These are phyloP conservation scores for Epichloe glyceriae DNA, from an alignment of 2,329 filamentous ascomycete genomes.

Conservation along the genomic window DNA sequence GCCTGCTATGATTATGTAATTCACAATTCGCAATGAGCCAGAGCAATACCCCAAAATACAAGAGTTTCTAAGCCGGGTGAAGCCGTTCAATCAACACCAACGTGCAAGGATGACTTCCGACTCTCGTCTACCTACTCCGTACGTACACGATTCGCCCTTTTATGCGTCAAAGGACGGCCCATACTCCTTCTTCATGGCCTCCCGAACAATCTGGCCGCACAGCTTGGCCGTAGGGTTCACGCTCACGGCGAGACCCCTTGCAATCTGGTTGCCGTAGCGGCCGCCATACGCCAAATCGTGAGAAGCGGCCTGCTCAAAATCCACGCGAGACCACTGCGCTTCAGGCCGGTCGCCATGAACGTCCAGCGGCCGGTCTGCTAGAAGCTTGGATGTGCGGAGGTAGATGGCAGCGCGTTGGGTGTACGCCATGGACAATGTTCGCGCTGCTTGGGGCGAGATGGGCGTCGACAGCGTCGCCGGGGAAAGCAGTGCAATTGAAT, in stretches of 20 bases:
- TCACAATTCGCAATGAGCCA: neutral
- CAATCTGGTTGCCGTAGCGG: slow-evolving; percentile 52
- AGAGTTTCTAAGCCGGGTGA: too few relatives aligned
- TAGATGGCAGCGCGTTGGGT: slow-evolving; percentile 59
- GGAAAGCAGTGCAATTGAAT: slow-evolving; percentile 44
- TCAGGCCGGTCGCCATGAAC: slow-evolving; percentile 30
- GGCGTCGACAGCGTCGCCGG: slow-evolving; percentile 35
- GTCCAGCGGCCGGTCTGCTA: slow-evolving; percentile 23
- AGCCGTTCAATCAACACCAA: too few relatives aligned
- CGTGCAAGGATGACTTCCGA: neutral
- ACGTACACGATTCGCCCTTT: too few relatives aligned
- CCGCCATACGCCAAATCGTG: slow-evolving; percentile 52
- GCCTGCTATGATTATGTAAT: neutral
- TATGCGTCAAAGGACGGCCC: slow-evolving; percentile 33
- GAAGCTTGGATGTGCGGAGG: slow-evolving; percentile 42
- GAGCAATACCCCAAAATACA: too few relatives aligned
- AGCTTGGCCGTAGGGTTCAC: slow-evolving; percentile 57
- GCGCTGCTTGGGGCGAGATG: slow-evolving; percentile 51
- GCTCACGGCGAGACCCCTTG: slow-evolving; percentile 49
- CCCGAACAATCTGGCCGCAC: slow-evolving; percentile 55
- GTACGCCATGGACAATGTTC: slow-evolving; percentile 54
- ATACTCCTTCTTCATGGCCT: slow-evolving; percentile 58
- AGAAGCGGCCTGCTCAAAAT: slow-evolving; percentile 50
- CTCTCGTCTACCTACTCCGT: too few relatives aligned
- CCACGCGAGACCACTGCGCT: slow-evolving; percentile 34